Evolutionary conservation across 2,329 filamentous ascomycete genomes (phyloP), one percentile per base, ranked within the genome.

Genomic region (Ascochyta clinopodiicola): DNA sequence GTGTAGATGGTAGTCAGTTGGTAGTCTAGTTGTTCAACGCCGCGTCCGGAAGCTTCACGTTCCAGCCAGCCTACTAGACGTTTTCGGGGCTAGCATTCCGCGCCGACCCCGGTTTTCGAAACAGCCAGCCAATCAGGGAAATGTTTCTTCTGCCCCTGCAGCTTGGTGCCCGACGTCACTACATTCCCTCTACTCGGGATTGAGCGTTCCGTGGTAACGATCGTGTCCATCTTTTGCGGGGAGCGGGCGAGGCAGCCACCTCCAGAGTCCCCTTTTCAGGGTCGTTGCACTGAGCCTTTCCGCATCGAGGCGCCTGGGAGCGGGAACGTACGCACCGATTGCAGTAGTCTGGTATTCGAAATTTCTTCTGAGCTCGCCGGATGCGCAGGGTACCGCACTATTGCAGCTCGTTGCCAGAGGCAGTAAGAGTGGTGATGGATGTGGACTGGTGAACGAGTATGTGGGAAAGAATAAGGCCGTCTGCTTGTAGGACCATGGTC

Each of bases 121-220:
- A 53, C 43, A 31, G 5, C 7, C 31, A 10, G n/a, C 54, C 47
- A 57, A 52, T 51, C 32, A 48, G 10, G n/a, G 10, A 19, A 13
- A 2, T 8, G 17, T 9, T 32, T 15, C 44, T 43, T 40, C 44
- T 53, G 22, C 17, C 32, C 39, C 15, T 25, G 31, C 22, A 9
- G 19, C 22, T 42, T 46, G 53, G 55, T 49, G 35, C 38, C 48
- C 48, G 46, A 57, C 54, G 54, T 57, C 54, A 57, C 42, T 32
- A 40, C 25, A 47, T 38, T 50, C 12, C 29, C 29, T 29, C 36
- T 39, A 24, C 25, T 35, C 47, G 47, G 35, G 38, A 44, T 43
- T 37, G 47, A 32, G 39, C 19, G 40, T 38, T 51, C 49, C 49
- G 49, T 44, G 42, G 49, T 36, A 29, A 31, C 6, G 29, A 31